Evolutionary conservation across 2,329 filamentous ascomycete genomes (phyloP), one percentile per base, ranked within the genome.

Genomic region (Fusarium sambucinum): DNA sequence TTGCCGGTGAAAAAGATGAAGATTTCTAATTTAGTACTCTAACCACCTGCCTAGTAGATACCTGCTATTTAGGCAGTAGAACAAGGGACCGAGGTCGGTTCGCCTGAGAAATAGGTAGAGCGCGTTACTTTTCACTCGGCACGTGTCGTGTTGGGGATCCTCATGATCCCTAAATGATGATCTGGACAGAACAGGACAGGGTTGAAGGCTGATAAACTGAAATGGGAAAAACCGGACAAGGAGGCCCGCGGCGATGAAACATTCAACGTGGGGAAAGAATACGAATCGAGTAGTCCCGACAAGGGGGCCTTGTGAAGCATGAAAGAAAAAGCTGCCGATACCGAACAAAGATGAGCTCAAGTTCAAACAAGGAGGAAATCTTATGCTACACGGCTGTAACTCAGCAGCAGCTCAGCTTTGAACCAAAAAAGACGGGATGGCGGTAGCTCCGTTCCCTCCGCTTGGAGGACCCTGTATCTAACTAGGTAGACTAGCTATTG

Each of bases 201-300:
- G 58, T 51, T 42, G 25, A 25, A 62, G 35, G 37, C 23, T 19
- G 50, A 53, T 59, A 55, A 55, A 56, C 47, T 47, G 45, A 60
- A 64, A 57, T 64, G 60, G 68, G 55, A 69, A 59, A 50, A 51
- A 51, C 51, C 62, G 50, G 59, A 63, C 63, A 65, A 63, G 70
- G 66, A 64, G 58, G 38, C 45, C 60, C 63, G 55, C 51, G 63
- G 37, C 65, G 54, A 70, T 73, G 72, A 74, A 73, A 74, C 71
- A 74, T 73, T 63, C 56, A 40, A 71, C 69, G 63, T 73, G 71
- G 71, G 71, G 71, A 73, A 73, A 42, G 40, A 71, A 73, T 74
- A 73, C 69, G 71, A 73, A 71, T 70, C 58, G 60, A 72, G 65
- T 58, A 68, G 62, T 55, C 33, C 62, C 48, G 62, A 63, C 66